Percentiles rank a stretch among this genome's conserved stretches.
These are phyloP conservation scores for Talaromyces verruculosus DNA, from an alignment of 2,329 filamentous ascomycete species.

Conservation along the genomic window DNA sequence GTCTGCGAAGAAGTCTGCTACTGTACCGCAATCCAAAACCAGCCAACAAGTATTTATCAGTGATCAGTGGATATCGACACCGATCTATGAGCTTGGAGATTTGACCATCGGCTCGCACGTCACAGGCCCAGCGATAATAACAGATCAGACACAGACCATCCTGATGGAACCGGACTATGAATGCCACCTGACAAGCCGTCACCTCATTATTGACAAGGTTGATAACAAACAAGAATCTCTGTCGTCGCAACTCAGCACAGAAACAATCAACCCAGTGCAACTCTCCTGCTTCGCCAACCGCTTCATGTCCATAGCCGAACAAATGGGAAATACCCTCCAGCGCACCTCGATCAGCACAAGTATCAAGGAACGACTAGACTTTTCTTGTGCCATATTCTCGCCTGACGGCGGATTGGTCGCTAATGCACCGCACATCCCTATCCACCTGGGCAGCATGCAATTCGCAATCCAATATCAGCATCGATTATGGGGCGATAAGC, in stretches of 20 bases:
- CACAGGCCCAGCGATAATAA: background rate
- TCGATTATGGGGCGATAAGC: constrained; percentile 69
- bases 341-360: constrained; percentile 81
- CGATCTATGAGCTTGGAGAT: background rate
- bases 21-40: background rate
- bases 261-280: constrained; percentile 70
- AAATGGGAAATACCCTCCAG: constrained; percentile 76
- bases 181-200: constrained; percentile 54
- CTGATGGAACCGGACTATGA: background rate
- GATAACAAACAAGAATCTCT: background rate
- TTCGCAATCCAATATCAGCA: constrained; percentile 75
- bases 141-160: background rate
- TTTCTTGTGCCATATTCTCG: constrained; percentile 77
- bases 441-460: constrained; percentile 77
- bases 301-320: constrained; percentile 82
- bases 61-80: background rate
- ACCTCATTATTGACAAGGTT: constrained; percentile 73
- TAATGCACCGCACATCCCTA: constrained; percentile 70
- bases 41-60: background rate
- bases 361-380: constrained; percentile 81
- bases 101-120: background rate
- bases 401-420: constrained; percentile 68
- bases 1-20: background rate
- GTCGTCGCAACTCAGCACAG: constrained; percentile 42
- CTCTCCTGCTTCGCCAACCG: constrained; percentile 76